Evolutionary conservation across 208 protist species (phyloP), one percentile per base, ranked within the genome.

Genomic region (Zelonia costaricensis): DNA sequence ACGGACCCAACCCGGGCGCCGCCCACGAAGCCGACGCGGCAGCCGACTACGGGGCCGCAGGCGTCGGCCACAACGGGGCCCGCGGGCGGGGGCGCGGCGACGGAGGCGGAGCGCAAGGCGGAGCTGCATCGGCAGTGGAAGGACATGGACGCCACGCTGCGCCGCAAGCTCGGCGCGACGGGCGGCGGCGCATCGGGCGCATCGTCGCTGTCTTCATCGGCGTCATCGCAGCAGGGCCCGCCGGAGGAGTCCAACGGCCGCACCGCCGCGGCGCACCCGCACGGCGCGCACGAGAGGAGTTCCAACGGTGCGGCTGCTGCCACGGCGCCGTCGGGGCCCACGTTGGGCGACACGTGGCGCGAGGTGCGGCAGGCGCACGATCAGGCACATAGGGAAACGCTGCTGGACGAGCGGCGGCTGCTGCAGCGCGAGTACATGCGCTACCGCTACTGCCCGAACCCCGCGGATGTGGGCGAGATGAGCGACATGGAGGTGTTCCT

Each of bases 401-500:
- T 61, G 2, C 28, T 30, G 31, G 55, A 80, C 33, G 83, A 91
- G 57, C 73, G 74, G 2, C 69, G 81, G 5, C 18, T 68, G 47
- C 55, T 93, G 23, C 76, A 81, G 52, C 58, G 60, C 31, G 55
- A 78, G 45, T 70, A 82, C 18, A 62, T 91, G 20, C 60, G 61
- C 1, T 53, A 80, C 33, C 68, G 69, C 48, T 89, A 91, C 77
- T 80, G 61, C 2, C 84, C 87, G 0, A 78, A 85, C 33, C 78
- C 87, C 0, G 87, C 76, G 9, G 79, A 85, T 16, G 77, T 93
- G 13, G 79, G 75, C 7, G 67, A 69, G 44, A 89, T 93, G 84
- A 76, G 69, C n/a, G 87, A 93, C 48, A 76, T 78, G 54, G 79
- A 93, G 31, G 78, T 91, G n/a, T 84, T 71, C 66, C 38, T 83